phyloP scores from a whole-genome alignment of 257 asterid species.

The Cruciata laevipes region DNA sequence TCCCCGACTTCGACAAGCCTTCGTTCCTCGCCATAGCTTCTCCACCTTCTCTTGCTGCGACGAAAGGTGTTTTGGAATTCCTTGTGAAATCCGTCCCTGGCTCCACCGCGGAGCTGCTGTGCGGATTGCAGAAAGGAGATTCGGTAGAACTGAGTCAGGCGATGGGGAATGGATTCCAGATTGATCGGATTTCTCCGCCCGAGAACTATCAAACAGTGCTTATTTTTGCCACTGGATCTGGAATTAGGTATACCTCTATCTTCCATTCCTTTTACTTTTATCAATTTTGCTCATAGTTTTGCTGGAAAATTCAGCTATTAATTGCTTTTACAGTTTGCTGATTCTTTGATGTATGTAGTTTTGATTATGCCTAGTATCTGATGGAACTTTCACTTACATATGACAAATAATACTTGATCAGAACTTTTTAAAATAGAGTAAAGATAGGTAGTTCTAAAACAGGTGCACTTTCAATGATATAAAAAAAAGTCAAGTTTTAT shows the following conservation, averaged over 20 bases:
- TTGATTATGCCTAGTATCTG: background rate
- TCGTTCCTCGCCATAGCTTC: constrained; percentile 72
- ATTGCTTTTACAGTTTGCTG: background rate
- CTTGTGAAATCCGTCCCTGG: constrained; percentile 65
- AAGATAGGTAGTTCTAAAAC: no score
- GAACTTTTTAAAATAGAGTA: no score
- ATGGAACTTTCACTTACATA: background rate
- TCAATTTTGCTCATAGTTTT: background rate
- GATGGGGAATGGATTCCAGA: constrained; percentile 73
- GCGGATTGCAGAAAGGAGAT: constrained; percentile 64
- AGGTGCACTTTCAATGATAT: no score
- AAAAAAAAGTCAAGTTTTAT: no score
- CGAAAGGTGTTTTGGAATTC: constrained; percentile 66
- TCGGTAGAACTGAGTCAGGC: constrained; percentile 64
- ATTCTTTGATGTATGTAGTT: background rate
- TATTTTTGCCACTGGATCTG: constrained; percentile 93
- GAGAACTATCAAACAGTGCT: constrained; percentile 59
- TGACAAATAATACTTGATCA: background rate
- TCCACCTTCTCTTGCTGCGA: constrained; percentile 62
- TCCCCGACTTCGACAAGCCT: constrained; percentile 45
- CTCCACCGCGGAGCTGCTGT: constrained; percentile 77
- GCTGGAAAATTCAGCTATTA: background rate
- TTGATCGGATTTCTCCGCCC: constrained; percentile 62
- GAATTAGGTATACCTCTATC: constrained; percentile 48
- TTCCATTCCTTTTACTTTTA: background rate